Percentiles rank a stretch among this genome's conserved stretches.
Conservation (phyloP, 1,284 basidiomycete species). For the Microbotryomycetes sp. region DNA sequence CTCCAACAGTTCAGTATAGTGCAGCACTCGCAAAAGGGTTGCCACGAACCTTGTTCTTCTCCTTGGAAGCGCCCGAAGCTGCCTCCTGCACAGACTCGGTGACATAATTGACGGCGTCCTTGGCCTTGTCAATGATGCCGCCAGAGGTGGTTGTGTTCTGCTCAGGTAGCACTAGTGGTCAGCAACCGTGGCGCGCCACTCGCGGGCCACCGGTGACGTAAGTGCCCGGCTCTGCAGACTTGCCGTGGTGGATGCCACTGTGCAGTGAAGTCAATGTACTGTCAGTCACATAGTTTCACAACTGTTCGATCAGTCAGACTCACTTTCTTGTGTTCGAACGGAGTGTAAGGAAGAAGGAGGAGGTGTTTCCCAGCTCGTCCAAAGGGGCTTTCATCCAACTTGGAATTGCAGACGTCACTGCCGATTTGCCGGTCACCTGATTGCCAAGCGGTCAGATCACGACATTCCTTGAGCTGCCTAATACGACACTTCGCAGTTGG, state of each 20-base stretch:
- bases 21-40: neutral
- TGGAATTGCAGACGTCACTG: too few species aligned
- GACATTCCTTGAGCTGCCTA: too few species aligned
- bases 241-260: neutral
- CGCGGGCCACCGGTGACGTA: neutral
- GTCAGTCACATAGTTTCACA: neutral
- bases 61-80: constrained; percentile 15
- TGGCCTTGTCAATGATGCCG: constrained; percentile 2
- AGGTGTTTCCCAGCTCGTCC: too few species aligned
- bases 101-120: constrained; percentile 15
- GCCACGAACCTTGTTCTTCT: constrained; percentile 14
- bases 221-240: neutral
- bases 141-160: constrained; percentile 2
- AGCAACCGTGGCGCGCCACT: neutral
- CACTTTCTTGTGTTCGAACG: too few species aligned
- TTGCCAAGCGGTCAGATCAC: too few species aligned
- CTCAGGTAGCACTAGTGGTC: too few species aligned
- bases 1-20: neutral
- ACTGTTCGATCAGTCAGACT: too few species aligned
- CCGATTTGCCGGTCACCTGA: too few species aligned
- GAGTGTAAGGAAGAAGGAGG: too few species aligned
- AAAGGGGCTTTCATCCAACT: too few species aligned
- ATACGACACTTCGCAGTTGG: too few species aligned
- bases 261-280: neutral
- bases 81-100: constrained; percentile 12